Evolutionary conservation across 2,329 filamentous ascomycete species (phyloP).

Genomic region (Zasmidium cellare): DNA sequence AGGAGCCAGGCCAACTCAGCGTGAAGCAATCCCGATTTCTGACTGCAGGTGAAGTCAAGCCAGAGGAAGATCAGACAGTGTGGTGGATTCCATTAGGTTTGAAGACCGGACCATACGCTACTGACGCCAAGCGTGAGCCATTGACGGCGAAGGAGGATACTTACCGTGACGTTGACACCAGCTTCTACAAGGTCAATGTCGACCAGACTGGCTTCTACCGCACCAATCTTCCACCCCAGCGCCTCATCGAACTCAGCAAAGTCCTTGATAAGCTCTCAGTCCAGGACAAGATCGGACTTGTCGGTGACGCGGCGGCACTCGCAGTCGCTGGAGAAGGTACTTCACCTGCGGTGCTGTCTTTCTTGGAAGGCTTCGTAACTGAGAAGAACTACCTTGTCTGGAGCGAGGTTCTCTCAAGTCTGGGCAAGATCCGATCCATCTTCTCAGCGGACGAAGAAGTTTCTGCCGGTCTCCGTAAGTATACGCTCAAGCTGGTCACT

Average conservation of each 20-base stretch:
- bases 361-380: conserved; percentile 78
- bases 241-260: conserved; percentile 76
- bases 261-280: conserved; percentile 74
- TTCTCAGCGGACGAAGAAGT: conserved; percentile 76
- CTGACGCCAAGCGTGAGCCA: conserved; percentile 64
- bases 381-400: conserved; percentile 89
- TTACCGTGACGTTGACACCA: conserved; percentile 70
- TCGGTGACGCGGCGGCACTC: conserved; percentile 86
- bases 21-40: conserved; percentile 88
- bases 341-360: conserved; percentile 77
- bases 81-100: conserved; percentile 96
- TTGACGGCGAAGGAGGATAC: conserved; percentile 76
- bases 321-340: conserved; percentile 83
- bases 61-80: conserved; percentile 84
- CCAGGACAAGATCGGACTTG: conserved; percentile 88
- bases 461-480: conserved; percentile 72
- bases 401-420: conserved; percentile 76
- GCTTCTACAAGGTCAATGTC: conserved; percentile 93
- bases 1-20: conserved; percentile 78
- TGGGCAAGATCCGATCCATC: conserved; percentile 77
- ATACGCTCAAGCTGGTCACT: conserved; percentile 74
- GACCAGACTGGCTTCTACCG: conserved; percentile 88
- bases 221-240: conserved; percentile 85
- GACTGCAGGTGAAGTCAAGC: conserved; percentile 83
- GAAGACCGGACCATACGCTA: conserved; percentile 68